Percentiles rank a stretch among this genome's conserved stretches.
These are phyloP conservation scores for Zygoascus meyerae DNA, from an alignment of 1,139 yeast genomes.

Conservation along the genomic window DNA sequence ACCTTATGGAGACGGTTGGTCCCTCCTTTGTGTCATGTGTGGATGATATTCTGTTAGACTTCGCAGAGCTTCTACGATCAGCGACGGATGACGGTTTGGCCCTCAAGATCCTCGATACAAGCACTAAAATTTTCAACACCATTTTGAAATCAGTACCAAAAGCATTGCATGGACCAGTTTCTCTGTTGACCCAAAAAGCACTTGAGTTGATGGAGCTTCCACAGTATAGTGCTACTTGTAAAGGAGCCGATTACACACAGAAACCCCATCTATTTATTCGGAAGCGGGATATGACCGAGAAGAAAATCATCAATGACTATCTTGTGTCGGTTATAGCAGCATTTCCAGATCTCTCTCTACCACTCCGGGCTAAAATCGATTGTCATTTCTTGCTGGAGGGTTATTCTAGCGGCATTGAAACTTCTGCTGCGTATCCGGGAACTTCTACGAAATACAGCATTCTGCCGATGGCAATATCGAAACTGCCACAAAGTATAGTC, in stretches of 20 bases:
- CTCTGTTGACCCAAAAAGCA: background rate
- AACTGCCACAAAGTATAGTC: conserved; percentile 35
- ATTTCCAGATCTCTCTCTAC: conserved; percentile 49
- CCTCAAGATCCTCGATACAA: background rate
- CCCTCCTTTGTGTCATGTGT: conserved; percentile 23
- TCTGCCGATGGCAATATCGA: conserved; percentile 61
- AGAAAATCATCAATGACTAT: conserved; percentile 41
- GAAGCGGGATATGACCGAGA: conserved; percentile 1
- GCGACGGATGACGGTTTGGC: conserved; percentile 3
- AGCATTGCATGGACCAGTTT: background rate
- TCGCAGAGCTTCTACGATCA: conserved; percentile 14
- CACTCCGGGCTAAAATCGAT: conserved; percentile 57
- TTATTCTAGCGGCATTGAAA: conserved; percentile 30
- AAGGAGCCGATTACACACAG: conserved; percentile 2
- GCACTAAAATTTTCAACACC: background rate
- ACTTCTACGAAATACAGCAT: conserved; percentile 51
- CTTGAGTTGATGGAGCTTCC: background rate
- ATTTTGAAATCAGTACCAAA: conserved; percentile 2
- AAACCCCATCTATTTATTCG: conserved; percentile 6
- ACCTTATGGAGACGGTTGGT: conserved; percentile 18
- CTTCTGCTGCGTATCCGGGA: conserved; percentile 60
- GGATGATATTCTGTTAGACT: conserved; percentile 25
- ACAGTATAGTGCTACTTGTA: background rate
- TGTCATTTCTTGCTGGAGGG: conserved; percentile 51
- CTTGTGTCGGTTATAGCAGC: conserved; percentile 46